Conservation (phyloP, 805 yeast species). For the Candida maesae region DNA sequence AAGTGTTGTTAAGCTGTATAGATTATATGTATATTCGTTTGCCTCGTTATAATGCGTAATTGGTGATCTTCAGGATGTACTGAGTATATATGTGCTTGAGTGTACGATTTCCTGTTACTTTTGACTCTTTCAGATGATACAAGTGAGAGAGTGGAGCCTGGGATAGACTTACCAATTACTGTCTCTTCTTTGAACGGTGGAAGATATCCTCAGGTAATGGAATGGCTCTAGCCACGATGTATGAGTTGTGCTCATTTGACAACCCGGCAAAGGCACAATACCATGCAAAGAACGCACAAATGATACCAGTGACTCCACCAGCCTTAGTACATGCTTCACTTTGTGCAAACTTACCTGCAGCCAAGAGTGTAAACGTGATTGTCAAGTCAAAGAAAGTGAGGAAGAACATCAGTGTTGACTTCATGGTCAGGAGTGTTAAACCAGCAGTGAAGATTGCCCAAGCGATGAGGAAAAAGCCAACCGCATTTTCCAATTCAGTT, state of each 20-base stretch:
- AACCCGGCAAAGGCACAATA: constrained; percentile 70
- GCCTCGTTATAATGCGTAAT: too few species aligned
- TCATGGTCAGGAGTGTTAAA: constrained; percentile 42
- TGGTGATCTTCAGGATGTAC: too few species aligned
- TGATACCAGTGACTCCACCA: constrained; percentile 63
- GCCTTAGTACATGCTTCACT: constrained; percentile 38
- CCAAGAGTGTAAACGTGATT: constrained; percentile 43
- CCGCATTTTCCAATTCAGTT: constrained; percentile 39
- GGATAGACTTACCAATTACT: not conserved
- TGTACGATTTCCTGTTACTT: not conserved
- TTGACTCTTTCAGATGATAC: too few species aligned
- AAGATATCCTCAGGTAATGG: constrained; percentile 33
- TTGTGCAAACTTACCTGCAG: constrained; percentile 43
- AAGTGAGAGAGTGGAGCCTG: not conserved
- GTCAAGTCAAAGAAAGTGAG: constrained; percentile 42
- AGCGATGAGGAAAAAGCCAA: constrained; percentile 49
- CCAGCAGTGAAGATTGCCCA: constrained; percentile 54
- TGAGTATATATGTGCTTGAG: too few species aligned
- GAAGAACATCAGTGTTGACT: constrained; percentile 46
- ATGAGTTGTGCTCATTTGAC: constrained; percentile 61
- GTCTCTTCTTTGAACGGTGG: constrained; percentile 8
- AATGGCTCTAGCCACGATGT: constrained; percentile 35
- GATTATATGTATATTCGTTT: too few species aligned
- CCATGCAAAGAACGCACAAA: constrained; percentile 62
- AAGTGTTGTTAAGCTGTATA: too few species aligned